Percentiles rank a stretch among this genome's conserved stretches.
phyloP scores from a whole-genome alignment of 164 flowering plant genomes.

The Dillenia turbinata region DNA sequence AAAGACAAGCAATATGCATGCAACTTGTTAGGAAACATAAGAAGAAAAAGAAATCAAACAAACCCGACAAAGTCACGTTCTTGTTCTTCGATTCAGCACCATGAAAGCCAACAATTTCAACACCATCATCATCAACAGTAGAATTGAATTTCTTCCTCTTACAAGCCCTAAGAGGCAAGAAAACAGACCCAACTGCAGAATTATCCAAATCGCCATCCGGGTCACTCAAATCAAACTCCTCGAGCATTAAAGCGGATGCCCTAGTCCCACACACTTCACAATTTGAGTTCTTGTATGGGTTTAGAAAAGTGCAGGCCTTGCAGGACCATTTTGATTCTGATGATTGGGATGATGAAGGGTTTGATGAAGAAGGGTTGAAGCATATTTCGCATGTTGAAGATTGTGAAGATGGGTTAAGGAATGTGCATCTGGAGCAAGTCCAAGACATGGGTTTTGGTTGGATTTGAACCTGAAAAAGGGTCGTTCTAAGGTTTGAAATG shows the following conservation, averaged over 20 bases:
- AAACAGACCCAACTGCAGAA: slow-evolving; percentile 61
- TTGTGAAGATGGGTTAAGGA: slow-evolving; percentile 52
- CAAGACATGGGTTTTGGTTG: slow-evolving; percentile 30
- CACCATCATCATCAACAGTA: slow-evolving; percentile 11
- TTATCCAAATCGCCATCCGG: slow-evolving; percentile 21
- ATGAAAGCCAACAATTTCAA: slow-evolving; percentile 13
- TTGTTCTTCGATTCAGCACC: slow-evolving; percentile 7
- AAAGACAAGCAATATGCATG: too few species aligned
- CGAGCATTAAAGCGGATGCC: slow-evolving; percentile 32
- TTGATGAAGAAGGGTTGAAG: slow-evolving; percentile 25
- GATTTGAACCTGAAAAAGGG: background rate
- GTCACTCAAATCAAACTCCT: slow-evolving; percentile 28
- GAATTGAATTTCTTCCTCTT: slow-evolving; percentile 39
- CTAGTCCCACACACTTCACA: slow-evolving; percentile 63
- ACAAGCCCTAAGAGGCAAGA: slow-evolving; percentile 51
- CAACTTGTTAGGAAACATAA: background rate
- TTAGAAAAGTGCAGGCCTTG: slow-evolving; percentile 71
- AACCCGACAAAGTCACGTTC: slow-evolving; percentile 8
- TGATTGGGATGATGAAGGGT: slow-evolving; percentile 22
- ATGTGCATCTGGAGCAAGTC: slow-evolving; percentile 73
- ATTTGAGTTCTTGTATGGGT: slow-evolving; percentile 28
- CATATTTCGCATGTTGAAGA: slow-evolving; percentile 56
- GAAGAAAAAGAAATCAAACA: slow-evolving; percentile 5
- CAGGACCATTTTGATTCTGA: slow-evolving; percentile 53
- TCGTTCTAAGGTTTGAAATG: slow-evolving; percentile 5